phyloP scores from a whole-genome alignment of 2,329 filamentous ascomycete genomes.

The Fusarium oxysporum region DNA sequence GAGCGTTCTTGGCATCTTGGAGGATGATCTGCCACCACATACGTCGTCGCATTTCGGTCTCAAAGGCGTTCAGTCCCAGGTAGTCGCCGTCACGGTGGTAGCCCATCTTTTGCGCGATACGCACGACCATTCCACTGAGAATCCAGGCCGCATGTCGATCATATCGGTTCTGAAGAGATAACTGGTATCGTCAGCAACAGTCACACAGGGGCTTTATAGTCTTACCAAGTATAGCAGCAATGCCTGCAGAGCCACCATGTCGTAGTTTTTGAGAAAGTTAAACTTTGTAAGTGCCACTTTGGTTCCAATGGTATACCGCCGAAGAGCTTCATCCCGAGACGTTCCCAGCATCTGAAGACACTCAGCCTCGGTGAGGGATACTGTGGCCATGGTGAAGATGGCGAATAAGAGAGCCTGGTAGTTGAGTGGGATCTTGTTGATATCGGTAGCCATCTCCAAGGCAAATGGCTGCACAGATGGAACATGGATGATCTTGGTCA shows the following conservation, averaged over 20 bases:
- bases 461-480: constrained; percentile 75
- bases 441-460: constrained; percentile 69
- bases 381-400: constrained; percentile 72
- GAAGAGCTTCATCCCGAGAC: constrained; percentile 62
- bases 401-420: constrained; percentile 72
- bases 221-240: constrained; percentile 67
- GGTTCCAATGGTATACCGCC: constrained; percentile 63
- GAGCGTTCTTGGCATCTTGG: constrained; percentile 67
- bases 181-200: constrained; percentile 50
- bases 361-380: constrained; percentile 67
- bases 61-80: constrained; percentile 69
- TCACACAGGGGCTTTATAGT: background rate
- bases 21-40: constrained; percentile 75
- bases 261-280: constrained; percentile 69
- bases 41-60: constrained; percentile 74
- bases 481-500: constrained; percentile 78
- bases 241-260: constrained; percentile 69
- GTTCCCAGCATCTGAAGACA: constrained; percentile 64
- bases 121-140: constrained; percentile 69
- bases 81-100: constrained; percentile 71
- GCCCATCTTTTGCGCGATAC: constrained; percentile 76
- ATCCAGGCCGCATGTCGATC: constrained; percentile 71
- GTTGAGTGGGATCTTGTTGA: constrained; percentile 66
- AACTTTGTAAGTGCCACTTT: constrained; percentile 62
- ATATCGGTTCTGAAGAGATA: constrained; percentile 68